Base-by-base conservation (phyloP, 2,329 filamentous ascomycete genomes). In the Talaromyces sp. region DNA sequence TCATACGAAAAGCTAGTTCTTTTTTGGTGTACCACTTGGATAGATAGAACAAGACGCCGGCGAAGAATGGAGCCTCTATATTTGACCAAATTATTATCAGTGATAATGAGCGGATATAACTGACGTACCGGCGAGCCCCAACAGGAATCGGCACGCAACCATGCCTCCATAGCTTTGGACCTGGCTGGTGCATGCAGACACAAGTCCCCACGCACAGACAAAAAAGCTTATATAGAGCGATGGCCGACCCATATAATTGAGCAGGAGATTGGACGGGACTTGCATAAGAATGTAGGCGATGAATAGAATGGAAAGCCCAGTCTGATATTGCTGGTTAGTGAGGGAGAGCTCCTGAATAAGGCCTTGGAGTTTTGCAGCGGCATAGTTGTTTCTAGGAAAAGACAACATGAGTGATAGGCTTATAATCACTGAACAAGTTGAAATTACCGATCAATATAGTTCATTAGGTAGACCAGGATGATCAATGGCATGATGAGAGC, bases 21-120 rank as follows among this genome's bases (percentile, higher is more conserved):
- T 79, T 76, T 56, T 80, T 80, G 1, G 81, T 84, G 65, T 84
- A 85, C 81, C 81, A 84, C 63, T 78, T 79, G 8, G 76, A 79
- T 6, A 83, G 73, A 61, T 80, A 81, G 69, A 80, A 82, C 12
- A 82, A 68, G 9, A 78, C 75, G 8, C 80, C 81, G 12, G 80
- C 69, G 67, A 79, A 77, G 63, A 75, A 80, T 1, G 80, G 78
- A 1, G 81, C 81, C 68, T 83, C 81, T 36, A 36, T 36, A 36
- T 23, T 23, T 23, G 4, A 36, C 12, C 10, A 36, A 12, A 36
- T 36, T 12, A 36, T 12, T 36, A 36, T 36, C 12, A 36, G 33
- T 3, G 3, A 0, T 14, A 36, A 36, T 4, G 9, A 10, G 2
- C 4, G 10, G 33, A 36, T 36, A 36, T 36, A 2, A 14, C 10